Base-by-base conservation (phyloP, 2,329 filamentous ascomycete species). In the Lecanoromycetidae sp. region DNA sequence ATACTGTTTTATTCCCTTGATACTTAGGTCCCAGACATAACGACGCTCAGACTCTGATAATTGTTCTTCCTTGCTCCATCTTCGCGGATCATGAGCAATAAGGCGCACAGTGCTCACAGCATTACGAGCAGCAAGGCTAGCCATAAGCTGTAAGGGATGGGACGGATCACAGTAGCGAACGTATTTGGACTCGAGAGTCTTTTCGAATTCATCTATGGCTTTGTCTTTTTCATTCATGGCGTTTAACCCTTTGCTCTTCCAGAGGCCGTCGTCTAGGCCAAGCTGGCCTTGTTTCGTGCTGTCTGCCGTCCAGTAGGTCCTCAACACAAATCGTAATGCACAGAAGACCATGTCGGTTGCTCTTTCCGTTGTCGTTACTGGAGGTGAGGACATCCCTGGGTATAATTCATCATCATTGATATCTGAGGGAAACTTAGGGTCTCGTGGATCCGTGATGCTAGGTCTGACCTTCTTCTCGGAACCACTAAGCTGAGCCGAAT, bases 131-230 rank as follows among this genome's bases (percentile, higher is more conserved):
- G 19, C 23, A 10, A 44, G 40, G 5, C 77, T 78, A 8, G 75
- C 75, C 23, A 83, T 74, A 79, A 80, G 84, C 52, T 78, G 78
- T 1, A 84, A 63, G 0, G 74, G 69, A 38, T 74, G 61, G 17
- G 54, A 63, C 57, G 71, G 67, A 46, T 74, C 62, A 44, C 71
- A 71, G 47, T 77, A 67, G 33, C 64, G 63, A 20, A 79, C 61
- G 54, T 77, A 78, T 44, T 69, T 71, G 34, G 70, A 61, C 53
- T 79, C 72, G 12, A 79, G 63, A 10, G 65, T 67, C 26, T 68
- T 65, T 47, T 74, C 74, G 27, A 74, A 64, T 3, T 71, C 64
- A 34, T 75, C 65, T 9, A 79, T 67, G 60, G 74, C 53, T 13
- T 59, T 60, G 38, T 66, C 63, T 44, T 65, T 66, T 4, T 32